Conservation (phyloP, 2,329 filamentous ascomycete species). For the Penicillium occitanis region DNA sequence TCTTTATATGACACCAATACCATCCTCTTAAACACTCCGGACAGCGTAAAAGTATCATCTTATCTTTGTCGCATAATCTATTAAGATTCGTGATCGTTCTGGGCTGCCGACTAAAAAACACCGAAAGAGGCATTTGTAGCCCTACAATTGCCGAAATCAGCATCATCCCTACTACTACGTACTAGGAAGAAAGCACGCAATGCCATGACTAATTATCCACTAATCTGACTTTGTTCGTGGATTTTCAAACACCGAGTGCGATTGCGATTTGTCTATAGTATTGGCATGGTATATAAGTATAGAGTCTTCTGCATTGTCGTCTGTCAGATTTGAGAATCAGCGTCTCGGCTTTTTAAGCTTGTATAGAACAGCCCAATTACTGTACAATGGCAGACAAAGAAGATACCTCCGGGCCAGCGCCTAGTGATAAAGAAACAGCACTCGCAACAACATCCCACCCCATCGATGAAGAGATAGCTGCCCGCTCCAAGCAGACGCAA, state of each 20-base stretch:
- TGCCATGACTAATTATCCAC: not conserved
- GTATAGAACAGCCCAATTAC: not conserved
- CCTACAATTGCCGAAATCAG: not conserved
- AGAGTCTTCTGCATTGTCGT: not conserved
- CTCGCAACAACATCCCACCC: not conserved
- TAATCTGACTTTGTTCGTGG: not conserved
- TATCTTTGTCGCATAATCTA: not conserved
- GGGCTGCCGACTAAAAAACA: not conserved
- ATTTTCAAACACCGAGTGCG: not conserved
- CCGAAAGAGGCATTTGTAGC: constrained; percentile 5
- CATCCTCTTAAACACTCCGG: not conserved
- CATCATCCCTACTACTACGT: not conserved
- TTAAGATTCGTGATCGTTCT: not conserved
- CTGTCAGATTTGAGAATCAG: not conserved
- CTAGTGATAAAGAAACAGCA: not conserved
- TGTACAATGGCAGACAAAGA: not conserved
- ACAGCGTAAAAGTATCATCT: not conserved
- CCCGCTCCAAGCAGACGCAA: not conserved
- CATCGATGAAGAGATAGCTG: not conserved
- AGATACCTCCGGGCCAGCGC: not conserved
- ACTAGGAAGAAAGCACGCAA: not conserved
- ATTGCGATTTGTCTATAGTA: not conserved
- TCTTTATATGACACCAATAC: not conserved
- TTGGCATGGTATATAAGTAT: not conserved
- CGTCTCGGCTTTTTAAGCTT: not conserved